Percentiles rank a stretch among this genome's conserved stretches.
Conservation (phyloP, 352 stramenopile genomes). For the Pythium myriotylum region DNA sequence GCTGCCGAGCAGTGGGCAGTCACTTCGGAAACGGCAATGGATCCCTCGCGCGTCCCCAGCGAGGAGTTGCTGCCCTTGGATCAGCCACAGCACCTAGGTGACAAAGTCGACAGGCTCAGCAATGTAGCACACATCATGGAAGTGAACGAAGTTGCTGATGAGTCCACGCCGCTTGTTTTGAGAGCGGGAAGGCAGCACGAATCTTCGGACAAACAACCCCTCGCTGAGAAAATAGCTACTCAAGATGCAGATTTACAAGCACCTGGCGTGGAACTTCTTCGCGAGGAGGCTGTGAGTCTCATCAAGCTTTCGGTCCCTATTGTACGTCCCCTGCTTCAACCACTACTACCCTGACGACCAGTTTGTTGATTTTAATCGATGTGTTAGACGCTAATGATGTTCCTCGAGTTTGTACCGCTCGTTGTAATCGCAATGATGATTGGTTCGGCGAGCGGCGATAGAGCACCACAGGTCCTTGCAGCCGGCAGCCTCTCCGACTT, state of each 20-base stretch:
- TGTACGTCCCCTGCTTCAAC: conserved; percentile 8
- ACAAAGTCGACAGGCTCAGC: conserved; percentile 2
- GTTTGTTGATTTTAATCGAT: not conserved
- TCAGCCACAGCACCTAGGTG: conserved; percentile 28
- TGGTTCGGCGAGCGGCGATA: conserved; percentile 42
- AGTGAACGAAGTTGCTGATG: not conserved
- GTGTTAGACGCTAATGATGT: conserved; percentile 38
- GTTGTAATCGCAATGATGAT: conserved; percentile 64
- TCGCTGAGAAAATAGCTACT: not conserved
- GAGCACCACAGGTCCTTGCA: conserved; percentile 53
- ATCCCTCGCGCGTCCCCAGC: not conserved
- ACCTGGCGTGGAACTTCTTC: not conserved
- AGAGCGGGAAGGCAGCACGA: conserved; percentile 5
- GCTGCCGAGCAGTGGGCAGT: too few species aligned
- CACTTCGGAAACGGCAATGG: not conserved
- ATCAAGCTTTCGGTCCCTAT: conserved; percentile 21
- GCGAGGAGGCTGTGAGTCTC: conserved; percentile 17
- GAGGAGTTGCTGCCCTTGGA: conserved; percentile 38
- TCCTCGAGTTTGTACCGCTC: conserved; percentile 55
- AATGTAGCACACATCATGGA: not conserved
- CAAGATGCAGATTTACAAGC: conserved; percentile 3
- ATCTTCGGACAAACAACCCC: conserved; percentile 9
- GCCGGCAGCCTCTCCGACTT: conserved; percentile 51
- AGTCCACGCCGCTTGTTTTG: conserved; percentile 22
- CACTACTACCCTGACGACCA: too few species aligned